phyloP scores from a whole-genome alignment of 2,329 filamentous ascomycete species.

The Fusarium pseudograminearum region DNA sequence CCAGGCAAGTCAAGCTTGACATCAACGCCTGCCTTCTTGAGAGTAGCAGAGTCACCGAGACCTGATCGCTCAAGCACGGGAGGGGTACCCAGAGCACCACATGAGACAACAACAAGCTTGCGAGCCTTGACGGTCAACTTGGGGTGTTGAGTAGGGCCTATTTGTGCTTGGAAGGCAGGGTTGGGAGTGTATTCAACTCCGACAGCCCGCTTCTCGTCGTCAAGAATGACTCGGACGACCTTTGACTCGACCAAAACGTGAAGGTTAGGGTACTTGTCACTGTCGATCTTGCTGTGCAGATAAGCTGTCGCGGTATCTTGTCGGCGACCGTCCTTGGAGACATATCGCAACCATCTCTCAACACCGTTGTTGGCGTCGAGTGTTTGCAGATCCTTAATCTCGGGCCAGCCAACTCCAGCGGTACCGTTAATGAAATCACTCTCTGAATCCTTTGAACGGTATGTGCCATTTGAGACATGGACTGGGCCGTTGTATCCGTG shows the following conservation, averaged over 20 bases:
- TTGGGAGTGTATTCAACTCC: constrained; percentile 70
- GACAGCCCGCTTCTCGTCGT: constrained; percentile 63
- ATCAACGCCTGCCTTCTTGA: constrained; percentile 61
- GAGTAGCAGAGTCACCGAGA: constrained; percentile 63
- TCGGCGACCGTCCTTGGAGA: constrained; percentile 62
- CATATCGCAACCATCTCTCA: constrained; percentile 54
- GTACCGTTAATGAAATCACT: constrained; percentile 64
- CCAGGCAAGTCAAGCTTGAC: constrained; percentile 61
- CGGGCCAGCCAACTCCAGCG: constrained; percentile 60
- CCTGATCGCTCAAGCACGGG: constrained; percentile 72
- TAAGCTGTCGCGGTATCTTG: constrained; percentile 69
- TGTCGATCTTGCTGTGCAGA: constrained; percentile 49
- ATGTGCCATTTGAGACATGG: constrained; percentile 65
- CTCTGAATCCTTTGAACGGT: constrained; percentile 54
- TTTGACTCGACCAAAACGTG: constrained; percentile 69
- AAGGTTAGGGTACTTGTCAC: constrained; percentile 64
- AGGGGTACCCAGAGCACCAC: constrained; percentile 65
- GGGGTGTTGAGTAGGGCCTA: constrained; percentile 16
- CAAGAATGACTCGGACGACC: constrained; percentile 66
- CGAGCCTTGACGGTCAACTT: constrained; percentile 44
- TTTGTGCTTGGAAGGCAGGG: constrained; percentile 40
- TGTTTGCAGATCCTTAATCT: constrained; percentile 66
- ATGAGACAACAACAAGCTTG: constrained; percentile 52
- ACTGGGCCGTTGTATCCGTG: constrained; percentile 69
- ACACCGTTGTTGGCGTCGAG: constrained; percentile 56